Percentiles rank a stretch among this genome's conserved stretches.
phyloP scores from a whole-genome alignment of 2,329 filamentous ascomycete species.

The Microascus cirrosus region DNA sequence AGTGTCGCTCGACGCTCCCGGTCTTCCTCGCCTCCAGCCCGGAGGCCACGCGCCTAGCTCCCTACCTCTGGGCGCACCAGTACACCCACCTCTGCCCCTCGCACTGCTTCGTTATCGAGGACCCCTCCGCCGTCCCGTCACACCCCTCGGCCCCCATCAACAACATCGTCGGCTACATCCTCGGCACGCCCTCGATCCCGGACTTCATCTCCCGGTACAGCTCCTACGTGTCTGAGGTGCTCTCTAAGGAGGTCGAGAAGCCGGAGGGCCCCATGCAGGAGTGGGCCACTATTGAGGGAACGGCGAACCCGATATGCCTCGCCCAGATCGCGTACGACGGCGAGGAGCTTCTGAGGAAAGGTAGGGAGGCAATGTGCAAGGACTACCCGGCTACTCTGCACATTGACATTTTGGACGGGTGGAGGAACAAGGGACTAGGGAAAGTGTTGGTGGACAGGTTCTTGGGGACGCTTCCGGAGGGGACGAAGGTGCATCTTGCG shows the following conservation, averaged over 20 bases:
- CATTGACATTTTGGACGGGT: conserved; percentile 31
- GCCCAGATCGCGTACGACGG: conserved; percentile 29
- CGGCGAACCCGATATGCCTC: conserved; percentile 21
- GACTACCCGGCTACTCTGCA: conserved; percentile 34
- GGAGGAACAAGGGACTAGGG: conserved; percentile 32
- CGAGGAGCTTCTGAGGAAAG: conserved; percentile 24
- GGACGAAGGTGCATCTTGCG: conserved; percentile 30
- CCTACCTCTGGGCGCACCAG: conserved; percentile 40
- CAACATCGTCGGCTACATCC: conserved; percentile 34
- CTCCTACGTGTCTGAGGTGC: conserved; percentile 23
- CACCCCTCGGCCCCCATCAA: conserved; percentile 8
- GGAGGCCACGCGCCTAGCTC: conserved; percentile 23
- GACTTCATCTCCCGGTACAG: conserved; percentile 25
- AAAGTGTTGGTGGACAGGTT: conserved; percentile 26
- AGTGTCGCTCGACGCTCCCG: conserved; percentile 38
- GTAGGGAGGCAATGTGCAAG: conserved; percentile 20
- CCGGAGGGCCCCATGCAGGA: not conserved
- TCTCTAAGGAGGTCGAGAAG: conserved; percentile 9
- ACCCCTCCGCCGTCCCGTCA: conserved; percentile 19
- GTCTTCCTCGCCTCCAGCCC: conserved; percentile 24
- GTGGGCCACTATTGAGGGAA: not conserved
- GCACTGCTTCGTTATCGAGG: conserved; percentile 36
- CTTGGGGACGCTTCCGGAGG: conserved; percentile 22
- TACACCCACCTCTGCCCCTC: conserved; percentile 32
- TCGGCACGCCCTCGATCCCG: conserved; percentile 30